Percentiles rank a stretch among this genome's conserved stretches.
These are phyloP conservation scores for Taxawa tesnikishii DNA, from an alignment of 2,329 filamentous ascomycete genomes.

Conservation along the genomic window DNA sequence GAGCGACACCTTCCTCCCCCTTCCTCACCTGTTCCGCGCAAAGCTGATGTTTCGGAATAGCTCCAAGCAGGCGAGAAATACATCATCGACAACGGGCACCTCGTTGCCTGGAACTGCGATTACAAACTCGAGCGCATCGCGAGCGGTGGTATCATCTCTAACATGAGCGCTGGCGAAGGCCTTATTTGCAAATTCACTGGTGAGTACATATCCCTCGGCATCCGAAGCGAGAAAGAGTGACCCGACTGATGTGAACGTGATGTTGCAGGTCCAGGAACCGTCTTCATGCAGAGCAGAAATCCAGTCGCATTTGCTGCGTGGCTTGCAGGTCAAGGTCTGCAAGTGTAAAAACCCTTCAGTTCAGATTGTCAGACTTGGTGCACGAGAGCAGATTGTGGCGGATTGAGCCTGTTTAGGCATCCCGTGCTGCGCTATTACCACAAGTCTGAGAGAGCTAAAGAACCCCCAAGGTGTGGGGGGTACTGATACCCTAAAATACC, in stretches of 20 bases:
- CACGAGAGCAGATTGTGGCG: no score
- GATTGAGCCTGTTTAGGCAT: no score
- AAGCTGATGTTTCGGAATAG: constrained; percentile 17
- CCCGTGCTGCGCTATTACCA: no score
- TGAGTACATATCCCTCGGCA: neutral
- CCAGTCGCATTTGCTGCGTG: constrained; percentile 49
- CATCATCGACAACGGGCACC: constrained; percentile 60
- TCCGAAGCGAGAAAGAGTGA: neutral
- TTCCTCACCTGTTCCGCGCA: neutral
- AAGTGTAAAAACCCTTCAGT: no score
- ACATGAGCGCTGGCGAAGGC: constrained; percentile 69
- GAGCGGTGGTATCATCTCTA: constrained; percentile 87
- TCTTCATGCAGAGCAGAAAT: constrained; percentile 90
- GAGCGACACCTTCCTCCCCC: constrained; percentile 29
- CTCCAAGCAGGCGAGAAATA: constrained; percentile 64
- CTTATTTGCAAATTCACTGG: constrained; percentile 88
- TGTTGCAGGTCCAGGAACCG: constrained; percentile 56
- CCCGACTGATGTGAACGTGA: neutral
- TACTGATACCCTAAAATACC: no score
- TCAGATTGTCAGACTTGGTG: no score
- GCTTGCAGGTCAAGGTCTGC: constrained; percentile 27
- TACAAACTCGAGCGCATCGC: constrained; percentile 84
- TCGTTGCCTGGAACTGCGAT: constrained; percentile 94
- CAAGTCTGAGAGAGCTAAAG: no score
- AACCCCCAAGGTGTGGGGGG: no score